These are phyloP conservation scores for Crucibulum laeve DNA, from an alignment of 768 basidiomycete genomes.

Conservation along the genomic window DNA sequence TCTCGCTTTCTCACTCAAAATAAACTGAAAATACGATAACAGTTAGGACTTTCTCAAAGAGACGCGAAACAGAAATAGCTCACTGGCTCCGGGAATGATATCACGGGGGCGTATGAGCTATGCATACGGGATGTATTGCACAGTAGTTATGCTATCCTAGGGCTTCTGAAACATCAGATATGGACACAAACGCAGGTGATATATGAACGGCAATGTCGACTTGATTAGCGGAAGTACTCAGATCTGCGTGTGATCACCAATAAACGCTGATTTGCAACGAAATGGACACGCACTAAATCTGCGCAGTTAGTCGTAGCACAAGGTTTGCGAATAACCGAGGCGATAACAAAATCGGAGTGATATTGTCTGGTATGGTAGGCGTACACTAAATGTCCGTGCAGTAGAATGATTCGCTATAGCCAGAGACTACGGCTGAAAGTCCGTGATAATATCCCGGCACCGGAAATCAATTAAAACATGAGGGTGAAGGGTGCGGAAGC, in stretches of 20 bases:
- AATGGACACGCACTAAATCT: background rate
- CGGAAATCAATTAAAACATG: constrained; percentile 21
- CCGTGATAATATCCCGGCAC: constrained; percentile 31
- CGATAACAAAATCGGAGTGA: constrained; percentile 23
- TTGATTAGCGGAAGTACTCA: too few relatives aligned
- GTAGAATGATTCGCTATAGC: constrained; percentile 29
- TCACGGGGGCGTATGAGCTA: too few relatives aligned
- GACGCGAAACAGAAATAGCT: too few relatives aligned
- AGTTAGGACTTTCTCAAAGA: too few relatives aligned
- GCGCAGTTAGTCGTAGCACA: background rate
- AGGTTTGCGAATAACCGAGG: background rate
- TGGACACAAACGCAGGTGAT: too few relatives aligned
- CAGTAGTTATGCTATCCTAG: too few relatives aligned
- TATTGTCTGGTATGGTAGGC: constrained; percentile 38
- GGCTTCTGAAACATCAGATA: too few relatives aligned
- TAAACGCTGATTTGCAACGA: background rate
- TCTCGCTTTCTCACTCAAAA: too few relatives aligned
- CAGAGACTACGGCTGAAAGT: constrained; percentile 23
- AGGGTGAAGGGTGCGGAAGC: constrained; percentile 20
- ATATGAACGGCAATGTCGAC: too few relatives aligned
- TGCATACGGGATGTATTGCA: too few relatives aligned
- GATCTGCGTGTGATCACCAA: background rate
- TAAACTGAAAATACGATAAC: too few relatives aligned
- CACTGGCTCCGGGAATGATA: too few relatives aligned
- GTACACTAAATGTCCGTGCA: constrained; percentile 42